These are phyloP conservation scores for Cunninghamia lanceolata DNA, from an alignment of 75 land plant species.

Conservation along the genomic window DNA sequence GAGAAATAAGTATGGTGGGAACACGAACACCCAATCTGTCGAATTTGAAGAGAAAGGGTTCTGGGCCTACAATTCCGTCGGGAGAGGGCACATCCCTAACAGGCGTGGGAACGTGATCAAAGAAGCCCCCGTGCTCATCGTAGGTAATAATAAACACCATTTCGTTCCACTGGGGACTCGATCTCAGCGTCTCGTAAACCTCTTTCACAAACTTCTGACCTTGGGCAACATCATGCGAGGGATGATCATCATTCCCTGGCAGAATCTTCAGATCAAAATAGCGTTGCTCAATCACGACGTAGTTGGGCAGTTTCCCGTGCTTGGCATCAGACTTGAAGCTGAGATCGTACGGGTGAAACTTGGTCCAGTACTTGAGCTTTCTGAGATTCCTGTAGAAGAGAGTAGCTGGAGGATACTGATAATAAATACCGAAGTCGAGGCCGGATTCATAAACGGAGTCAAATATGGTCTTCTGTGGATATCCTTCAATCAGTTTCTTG, in stretches of 20 bases:
- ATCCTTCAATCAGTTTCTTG: slow-evolving; percentile 35
- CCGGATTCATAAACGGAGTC: slow-evolving; percentile 53
- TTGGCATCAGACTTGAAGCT: slow-evolving; percentile 50
- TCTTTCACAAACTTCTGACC: slow-evolving; percentile 92
- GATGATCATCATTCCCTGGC: too few relatives aligned
- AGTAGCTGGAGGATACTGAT: slow-evolving; percentile 52
- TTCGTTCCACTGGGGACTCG: too few relatives aligned
- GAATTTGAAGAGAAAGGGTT: too few relatives aligned
- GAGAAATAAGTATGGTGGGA: slow-evolving; percentile 60
- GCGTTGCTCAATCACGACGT: slow-evolving; percentile 78
- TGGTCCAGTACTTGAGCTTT: slow-evolving; percentile 30
- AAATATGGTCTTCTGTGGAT: slow-evolving; percentile 69
- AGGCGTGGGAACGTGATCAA: slow-evolving; percentile 83
- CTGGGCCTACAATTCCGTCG: too few relatives aligned
- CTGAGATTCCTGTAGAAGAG: slow-evolving; percentile 69
- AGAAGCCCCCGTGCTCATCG: too few relatives aligned
- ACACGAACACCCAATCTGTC: too few relatives aligned
- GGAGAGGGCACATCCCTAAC: too few relatives aligned
- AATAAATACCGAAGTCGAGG: too few relatives aligned
- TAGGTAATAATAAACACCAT: too few relatives aligned
- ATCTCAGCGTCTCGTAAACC: too few relatives aligned
- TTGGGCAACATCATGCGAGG: slow-evolving; percentile 72
- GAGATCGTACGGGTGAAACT: slow-evolving; percentile 57
- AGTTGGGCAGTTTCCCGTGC: slow-evolving; percentile 63
- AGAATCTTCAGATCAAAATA: slow-evolving; percentile 74